A percentile compares a stretch with the other conserved stretches of the same genome.
phyloP scores from a whole-genome alignment of 2,329 filamentous ascomycete genomes.

The Calycina herbarum region DNA sequence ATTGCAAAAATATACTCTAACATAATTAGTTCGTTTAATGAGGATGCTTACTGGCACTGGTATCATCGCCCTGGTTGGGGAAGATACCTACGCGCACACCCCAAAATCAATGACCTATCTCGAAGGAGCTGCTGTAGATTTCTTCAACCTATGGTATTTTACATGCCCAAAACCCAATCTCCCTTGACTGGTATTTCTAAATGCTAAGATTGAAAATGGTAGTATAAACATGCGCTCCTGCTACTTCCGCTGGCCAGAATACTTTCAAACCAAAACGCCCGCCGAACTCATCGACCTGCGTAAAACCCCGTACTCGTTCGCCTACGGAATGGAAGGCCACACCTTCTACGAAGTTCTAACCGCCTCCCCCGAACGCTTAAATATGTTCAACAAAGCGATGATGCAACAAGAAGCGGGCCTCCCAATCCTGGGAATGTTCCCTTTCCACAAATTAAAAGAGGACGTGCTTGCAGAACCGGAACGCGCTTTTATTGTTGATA shows the following conservation, averaged over 20 bases:
- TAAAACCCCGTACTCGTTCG: conserved; percentile 26
- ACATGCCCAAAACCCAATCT: too few relatives aligned
- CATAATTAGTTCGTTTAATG: conserved; percentile 23
- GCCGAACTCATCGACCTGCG: conserved; percentile 22
- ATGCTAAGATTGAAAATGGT: neutral
- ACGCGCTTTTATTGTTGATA: conserved; percentile 31
- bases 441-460: conserved; percentile 21
- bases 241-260: conserved; percentile 18
- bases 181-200: neutral
- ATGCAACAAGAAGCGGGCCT: conserved; percentile 20
- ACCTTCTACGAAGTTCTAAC: conserved; percentile 29
- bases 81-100: conserved; percentile 27
- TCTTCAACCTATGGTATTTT: conserved; percentile 28
- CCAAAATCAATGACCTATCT: conserved; percentile 25
- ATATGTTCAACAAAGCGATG: conserved; percentile 28
- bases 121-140: conserved; percentile 23
- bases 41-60: conserved; percentile 24
- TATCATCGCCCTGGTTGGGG: conserved; percentile 20
- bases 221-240: conserved; percentile 19
- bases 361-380: conserved; percentile 16
- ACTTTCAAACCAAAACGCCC: conserved; percentile 22
- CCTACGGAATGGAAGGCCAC: conserved; percentile 22
- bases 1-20: neutral
- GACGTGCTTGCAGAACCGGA: conserved; percentile 31
- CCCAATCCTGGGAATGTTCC: conserved; percentile 28